Conservation (phyloP, 306 rosid species). For the Heteromeles arbutifolia region DNA sequence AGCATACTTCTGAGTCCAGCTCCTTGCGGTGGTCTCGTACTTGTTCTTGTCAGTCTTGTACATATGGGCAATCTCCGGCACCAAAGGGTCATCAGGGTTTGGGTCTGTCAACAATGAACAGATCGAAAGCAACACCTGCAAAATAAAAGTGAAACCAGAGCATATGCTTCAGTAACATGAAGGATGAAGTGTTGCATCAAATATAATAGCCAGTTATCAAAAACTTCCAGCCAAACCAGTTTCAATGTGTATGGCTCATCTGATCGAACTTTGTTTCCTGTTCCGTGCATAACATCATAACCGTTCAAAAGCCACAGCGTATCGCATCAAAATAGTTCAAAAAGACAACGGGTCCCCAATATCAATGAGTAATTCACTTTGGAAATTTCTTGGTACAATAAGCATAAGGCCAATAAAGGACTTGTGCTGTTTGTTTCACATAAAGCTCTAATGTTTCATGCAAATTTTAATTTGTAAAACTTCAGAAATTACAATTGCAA, state of each 20-base stretch:
- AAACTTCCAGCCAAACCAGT: neutral
- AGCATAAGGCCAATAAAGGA: neutral
- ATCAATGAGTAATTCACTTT: neutral
- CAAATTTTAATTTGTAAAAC: neutral
- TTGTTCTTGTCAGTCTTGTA: slow-evolving; percentile 67
- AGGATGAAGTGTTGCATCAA: neutral
- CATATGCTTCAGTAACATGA: neutral
- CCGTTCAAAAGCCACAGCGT: neutral
- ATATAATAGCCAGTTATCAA: neutral
- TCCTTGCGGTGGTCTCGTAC: slow-evolving; percentile 71
- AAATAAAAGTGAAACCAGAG: neutral
- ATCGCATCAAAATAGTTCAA: neutral
- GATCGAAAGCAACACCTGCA: slow-evolving; percentile 60
- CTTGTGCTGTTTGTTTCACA: neutral
- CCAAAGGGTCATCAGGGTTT: slow-evolving; percentile 68
- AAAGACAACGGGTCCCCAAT: neutral
- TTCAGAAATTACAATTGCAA: neutral
- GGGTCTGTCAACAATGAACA: slow-evolving; percentile 71
- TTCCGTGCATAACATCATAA: neutral
- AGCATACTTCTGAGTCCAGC: slow-evolving; percentile 82
- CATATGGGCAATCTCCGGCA: slow-evolving; percentile 78
- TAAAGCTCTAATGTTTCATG: neutral
- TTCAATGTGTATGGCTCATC: neutral
- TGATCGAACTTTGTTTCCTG: neutral
- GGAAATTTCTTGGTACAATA: neutral